Percentiles rank a stretch among this genome's conserved stretches.
Conservation (phyloP, 495 filamentous ascomycete species). For the Tuber borchii region DNA sequence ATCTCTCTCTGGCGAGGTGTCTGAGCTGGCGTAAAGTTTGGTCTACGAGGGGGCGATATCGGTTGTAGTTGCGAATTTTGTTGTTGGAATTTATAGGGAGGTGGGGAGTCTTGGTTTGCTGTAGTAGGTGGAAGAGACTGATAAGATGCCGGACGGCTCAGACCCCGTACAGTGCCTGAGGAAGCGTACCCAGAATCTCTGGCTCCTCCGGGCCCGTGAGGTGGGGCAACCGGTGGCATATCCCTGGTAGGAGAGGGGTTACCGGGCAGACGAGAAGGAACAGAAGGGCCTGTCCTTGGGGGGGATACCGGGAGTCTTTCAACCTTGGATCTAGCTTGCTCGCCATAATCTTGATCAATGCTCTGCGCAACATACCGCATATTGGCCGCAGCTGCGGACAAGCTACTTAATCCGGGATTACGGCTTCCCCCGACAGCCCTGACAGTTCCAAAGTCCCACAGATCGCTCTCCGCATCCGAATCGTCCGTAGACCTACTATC, state of each 20-base stretch:
- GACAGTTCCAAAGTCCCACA: conserved; percentile 98
- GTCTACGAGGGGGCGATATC: conserved; percentile 25
- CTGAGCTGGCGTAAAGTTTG: conserved; percentile 30
- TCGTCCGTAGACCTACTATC: conserved; percentile 61
- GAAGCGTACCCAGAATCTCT: conserved; percentile 40
- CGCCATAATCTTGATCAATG: conserved; percentile 33
- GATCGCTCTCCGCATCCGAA: conserved; percentile 65
- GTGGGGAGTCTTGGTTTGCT: conserved; percentile 28
- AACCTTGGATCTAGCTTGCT: conserved; percentile 18
- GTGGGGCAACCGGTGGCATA: conserved; percentile 34
- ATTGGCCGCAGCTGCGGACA: conserved; percentile 38
- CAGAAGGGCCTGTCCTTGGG: conserved; percentile 30
- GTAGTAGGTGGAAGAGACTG: conserved; percentile 34
- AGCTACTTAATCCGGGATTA: conserved; percentile 32
- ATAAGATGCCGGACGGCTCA: conserved; percentile 34
- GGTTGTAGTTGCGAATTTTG: conserved; percentile 30
- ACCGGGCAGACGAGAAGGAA: conserved; percentile 21
- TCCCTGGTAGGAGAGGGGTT: conserved; percentile 32
- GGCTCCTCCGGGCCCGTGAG: conserved; percentile 31
- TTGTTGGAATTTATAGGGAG: conserved; percentile 18
- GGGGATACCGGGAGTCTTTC: conserved; percentile 28
- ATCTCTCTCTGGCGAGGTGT: conserved; percentile 31
- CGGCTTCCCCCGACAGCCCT: conserved; percentile 51
- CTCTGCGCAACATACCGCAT: conserved; percentile 39
- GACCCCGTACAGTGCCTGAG: conserved; percentile 37